Conservation (phyloP, 2,329 filamentous ascomycete genomes). For the Botryotinia convoluta region DNA sequence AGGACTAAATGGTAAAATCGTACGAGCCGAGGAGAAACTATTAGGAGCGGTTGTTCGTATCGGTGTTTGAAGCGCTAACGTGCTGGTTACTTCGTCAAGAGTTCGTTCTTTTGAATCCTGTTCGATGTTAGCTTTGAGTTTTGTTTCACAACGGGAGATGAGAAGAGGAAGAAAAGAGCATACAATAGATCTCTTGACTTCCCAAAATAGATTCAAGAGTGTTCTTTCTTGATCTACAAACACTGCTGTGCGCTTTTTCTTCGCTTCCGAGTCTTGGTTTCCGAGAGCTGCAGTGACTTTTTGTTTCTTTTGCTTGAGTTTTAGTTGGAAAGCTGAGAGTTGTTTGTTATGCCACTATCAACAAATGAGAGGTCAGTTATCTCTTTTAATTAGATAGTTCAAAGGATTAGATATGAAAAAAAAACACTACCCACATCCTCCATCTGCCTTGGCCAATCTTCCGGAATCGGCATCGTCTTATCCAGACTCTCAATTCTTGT, state of each 20-base stretch:
- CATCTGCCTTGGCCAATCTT: slow-evolving; percentile 2
- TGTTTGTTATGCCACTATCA: slow-evolving; percentile 2
- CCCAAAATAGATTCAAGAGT: slow-evolving; percentile 7
- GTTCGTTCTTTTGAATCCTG: background rate
- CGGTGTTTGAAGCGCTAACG: background rate
- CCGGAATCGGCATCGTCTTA: background rate
- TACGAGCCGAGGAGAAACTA: background rate
- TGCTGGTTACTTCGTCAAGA: background rate
- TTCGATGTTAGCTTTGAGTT: background rate
- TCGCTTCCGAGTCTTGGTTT: background rate
- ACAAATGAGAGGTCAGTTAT: background rate
- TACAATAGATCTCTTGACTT: slow-evolving; percentile 4
- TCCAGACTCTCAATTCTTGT: background rate
- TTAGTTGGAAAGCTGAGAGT: background rate
- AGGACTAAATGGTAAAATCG: background rate
- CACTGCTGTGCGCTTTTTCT: background rate
- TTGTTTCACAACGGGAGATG: background rate
- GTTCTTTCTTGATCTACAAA: background rate
- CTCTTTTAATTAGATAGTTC: fast-evolving
- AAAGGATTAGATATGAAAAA: background rate
- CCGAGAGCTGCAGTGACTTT: background rate
- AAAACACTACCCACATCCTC: background rate
- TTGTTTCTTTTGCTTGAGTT: background rate
- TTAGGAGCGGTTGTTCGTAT: background rate
- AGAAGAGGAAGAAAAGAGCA: background rate